These are phyloP conservation scores for Colletotrichum abscissum DNA, from an alignment of 2,329 filamentous ascomycete species.

Conservation along the genomic window DNA sequence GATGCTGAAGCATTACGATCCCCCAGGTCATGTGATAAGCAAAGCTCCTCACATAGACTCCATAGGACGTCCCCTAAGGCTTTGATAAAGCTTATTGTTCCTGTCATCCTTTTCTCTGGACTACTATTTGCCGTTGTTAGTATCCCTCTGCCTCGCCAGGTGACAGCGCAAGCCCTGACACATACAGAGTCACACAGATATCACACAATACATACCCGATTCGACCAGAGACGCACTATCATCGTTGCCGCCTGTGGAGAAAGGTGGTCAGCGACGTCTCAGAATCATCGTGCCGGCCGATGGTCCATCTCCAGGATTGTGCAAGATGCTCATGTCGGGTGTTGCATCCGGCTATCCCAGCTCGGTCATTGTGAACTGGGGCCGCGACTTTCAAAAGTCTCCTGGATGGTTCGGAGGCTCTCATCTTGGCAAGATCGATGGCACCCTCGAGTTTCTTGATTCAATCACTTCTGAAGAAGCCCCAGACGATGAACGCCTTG, in stretches of 20 bases:
- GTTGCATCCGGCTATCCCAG: constrained; percentile 43
- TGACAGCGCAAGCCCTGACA: background rate
- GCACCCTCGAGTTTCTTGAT: constrained; percentile 41
- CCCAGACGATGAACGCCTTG: constrained; percentile 27
- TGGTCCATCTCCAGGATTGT: constrained; percentile 40
- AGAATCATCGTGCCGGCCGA: constrained; percentile 44
- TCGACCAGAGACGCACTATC: background rate
- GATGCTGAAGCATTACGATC: background rate
- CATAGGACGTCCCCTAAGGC: background rate
- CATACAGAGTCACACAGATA: background rate
- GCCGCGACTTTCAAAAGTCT: constrained; percentile 34
- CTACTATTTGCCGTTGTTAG: constrained; percentile 11
- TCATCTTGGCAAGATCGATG: constrained; percentile 43
- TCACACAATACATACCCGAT: background rate
- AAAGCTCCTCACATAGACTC: background rate
- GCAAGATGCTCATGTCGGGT: constrained; percentile 46
- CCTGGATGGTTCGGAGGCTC: constrained; percentile 39
- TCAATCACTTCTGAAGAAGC: constrained; percentile 19
- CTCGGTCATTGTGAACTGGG: constrained; percentile 44
- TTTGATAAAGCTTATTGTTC: background rate
- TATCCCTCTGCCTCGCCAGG: background rate
- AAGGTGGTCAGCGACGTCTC: constrained; percentile 29
- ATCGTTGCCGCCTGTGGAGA: background rate
- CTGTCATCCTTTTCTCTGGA: constrained; percentile 2
- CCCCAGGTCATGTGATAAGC: background rate